These are phyloP conservation scores for Fusarium oxysporum DNA, from an alignment of 2,329 filamentous ascomycete species.

Conservation along the genomic window DNA sequence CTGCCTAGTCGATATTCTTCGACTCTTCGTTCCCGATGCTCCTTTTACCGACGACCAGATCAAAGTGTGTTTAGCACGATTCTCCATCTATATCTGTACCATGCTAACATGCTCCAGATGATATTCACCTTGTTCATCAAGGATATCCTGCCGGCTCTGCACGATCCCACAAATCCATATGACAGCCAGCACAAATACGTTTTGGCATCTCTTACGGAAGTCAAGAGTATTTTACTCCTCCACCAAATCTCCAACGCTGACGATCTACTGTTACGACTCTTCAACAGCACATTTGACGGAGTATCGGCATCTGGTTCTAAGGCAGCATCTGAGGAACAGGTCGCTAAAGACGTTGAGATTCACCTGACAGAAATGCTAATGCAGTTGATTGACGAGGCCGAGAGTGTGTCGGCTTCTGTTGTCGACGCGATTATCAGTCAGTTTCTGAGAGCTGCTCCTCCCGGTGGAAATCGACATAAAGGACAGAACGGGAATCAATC, in stretches of 20 bases:
- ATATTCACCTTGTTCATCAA: conserved; percentile 92
- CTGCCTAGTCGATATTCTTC: conserved; percentile 92
- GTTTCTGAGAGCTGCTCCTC: conserved; percentile 88
- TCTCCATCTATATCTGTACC: neutral
- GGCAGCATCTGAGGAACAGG: conserved; percentile 79
- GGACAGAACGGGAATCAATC: conserved; percentile 80
- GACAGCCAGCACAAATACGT: conserved; percentile 94
- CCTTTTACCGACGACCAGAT: conserved; percentile 91
- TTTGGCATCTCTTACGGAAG: conserved; percentile 86
- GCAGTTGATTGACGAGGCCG: conserved; percentile 88
- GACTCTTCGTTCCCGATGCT: conserved; percentile 92
- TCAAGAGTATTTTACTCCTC: conserved; percentile 93
- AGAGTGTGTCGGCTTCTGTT: conserved; percentile 78
- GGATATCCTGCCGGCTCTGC: conserved; percentile 84
- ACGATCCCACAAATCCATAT: conserved; percentile 89
- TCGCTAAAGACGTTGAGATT: conserved; percentile 93
- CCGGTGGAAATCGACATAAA: conserved; percentile 70
- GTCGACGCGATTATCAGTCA: conserved; percentile 96
- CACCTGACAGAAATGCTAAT: conserved; percentile 89
- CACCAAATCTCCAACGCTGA: conserved; percentile 88
- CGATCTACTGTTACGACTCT: conserved; percentile 81
- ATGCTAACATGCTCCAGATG: conserved; percentile 68
- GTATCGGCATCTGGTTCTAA: conserved; percentile 79
- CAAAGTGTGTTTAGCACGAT: conserved; percentile 69
- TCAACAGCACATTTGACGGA: conserved; percentile 91